Conservation (phyloP, 2,329 filamentous ascomycete species). For the Epichloe aotearoae region DNA sequence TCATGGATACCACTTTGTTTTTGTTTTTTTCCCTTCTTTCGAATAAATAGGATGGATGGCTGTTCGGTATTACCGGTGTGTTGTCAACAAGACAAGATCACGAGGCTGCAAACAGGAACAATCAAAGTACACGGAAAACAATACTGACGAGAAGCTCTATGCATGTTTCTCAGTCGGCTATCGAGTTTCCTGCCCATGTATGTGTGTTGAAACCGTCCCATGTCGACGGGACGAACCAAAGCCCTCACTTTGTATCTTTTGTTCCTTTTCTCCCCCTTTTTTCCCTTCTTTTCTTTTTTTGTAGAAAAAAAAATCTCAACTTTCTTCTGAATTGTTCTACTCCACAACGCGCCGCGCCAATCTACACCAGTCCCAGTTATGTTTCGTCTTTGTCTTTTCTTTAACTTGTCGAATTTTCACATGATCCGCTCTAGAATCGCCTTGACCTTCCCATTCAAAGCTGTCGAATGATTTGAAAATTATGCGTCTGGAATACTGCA, state of each 20-base stretch:
- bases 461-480: neutral
- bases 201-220: too few relatives aligned
- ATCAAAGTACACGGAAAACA: too few relatives aligned
- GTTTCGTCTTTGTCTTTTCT: neutral
- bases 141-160: too few relatives aligned
- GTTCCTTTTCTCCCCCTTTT: neutral
- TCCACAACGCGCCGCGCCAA: constrained; percentile 1
- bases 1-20: neutral
- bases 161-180: too few relatives aligned
- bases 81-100: too few relatives aligned
- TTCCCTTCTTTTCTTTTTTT: neutral
- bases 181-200: too few relatives aligned
- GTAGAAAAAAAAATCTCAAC: neutral
- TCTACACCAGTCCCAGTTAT: neutral
- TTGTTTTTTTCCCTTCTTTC: too few relatives aligned
- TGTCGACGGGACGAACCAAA: too few relatives aligned
- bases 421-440: neutral
- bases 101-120: too few relatives aligned
- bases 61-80: too few relatives aligned
- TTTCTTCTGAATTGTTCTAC: neutral
- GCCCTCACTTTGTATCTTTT: neutral
- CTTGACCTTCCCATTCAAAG: neutral
- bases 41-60: too few relatives aligned
- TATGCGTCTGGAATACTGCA: neutral
- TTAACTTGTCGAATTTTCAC: neutral